Conservation (phyloP, 257 asterid species). For the Lithospermum erythrorhizon region DNA sequence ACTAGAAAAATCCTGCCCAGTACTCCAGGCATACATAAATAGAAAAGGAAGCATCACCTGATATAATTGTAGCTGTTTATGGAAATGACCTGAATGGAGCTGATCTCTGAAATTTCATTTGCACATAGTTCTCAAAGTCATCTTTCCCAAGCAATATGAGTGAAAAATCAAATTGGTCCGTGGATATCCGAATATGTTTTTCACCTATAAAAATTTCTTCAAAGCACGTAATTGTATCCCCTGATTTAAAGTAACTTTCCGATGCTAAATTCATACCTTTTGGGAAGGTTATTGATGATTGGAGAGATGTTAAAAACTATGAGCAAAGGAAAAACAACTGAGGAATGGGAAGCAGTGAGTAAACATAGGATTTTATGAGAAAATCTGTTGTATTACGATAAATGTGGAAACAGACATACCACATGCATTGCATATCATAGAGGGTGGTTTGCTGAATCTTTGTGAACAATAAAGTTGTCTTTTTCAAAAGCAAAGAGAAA, state of each 20-base stretch:
- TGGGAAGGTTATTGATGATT: not conserved
- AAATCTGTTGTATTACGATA: too few species aligned
- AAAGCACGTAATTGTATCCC: constrained; percentile 95
- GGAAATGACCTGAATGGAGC: constrained; percentile 87
- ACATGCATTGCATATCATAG: constrained; percentile 99
- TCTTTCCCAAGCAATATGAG: constrained; percentile 90
- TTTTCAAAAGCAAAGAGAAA: constrained; percentile 78
- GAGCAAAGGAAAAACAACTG: constrained; percentile 1
- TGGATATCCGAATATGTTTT: constrained; percentile 85
- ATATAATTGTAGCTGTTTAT: constrained; percentile 83
- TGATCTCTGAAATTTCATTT: constrained; percentile 86
- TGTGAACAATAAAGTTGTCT: constrained; percentile 86
- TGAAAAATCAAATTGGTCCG: constrained; percentile 98
- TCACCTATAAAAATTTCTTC: constrained; percentile 95
- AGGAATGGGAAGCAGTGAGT: not conserved
- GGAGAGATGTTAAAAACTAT: not conserved
- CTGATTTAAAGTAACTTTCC: constrained; percentile 86
- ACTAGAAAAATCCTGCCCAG: not conserved
- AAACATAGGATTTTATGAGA: not conserved
- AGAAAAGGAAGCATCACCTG: constrained; percentile 35
- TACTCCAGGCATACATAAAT: not conserved
- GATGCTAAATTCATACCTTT: constrained; percentile 96
- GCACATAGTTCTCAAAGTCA: constrained; percentile 93
- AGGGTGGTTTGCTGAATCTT: constrained; percentile 94
- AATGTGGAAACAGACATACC: constrained; percentile 33